Percentiles rank a stretch among this genome's conserved stretches.
Conservation (phyloP, 2,329 filamentous ascomycete species). For the Trichoderma hamatum region DNA sequence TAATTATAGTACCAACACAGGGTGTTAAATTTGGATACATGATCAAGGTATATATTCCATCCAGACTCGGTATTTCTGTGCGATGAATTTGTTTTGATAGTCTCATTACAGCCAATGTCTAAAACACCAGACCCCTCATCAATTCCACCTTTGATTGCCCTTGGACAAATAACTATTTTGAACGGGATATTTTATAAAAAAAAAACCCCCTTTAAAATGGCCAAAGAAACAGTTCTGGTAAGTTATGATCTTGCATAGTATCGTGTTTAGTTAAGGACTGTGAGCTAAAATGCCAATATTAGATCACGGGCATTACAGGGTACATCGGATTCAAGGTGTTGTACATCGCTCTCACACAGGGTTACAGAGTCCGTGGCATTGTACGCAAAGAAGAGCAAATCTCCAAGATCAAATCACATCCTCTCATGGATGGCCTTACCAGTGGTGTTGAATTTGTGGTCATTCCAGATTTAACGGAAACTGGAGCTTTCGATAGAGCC, state of each 20-base stretch:
- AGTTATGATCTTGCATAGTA: neutral
- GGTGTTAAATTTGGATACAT: neutral
- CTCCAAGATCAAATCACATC: neutral
- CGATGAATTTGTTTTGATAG: neutral
- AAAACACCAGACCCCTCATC: neutral
- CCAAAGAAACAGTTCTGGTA: neutral
- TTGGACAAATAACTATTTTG: neutral
- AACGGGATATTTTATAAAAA: neutral
- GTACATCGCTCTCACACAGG: constrained; percentile 13
- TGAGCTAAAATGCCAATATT: neutral
- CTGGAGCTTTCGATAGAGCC: neutral
- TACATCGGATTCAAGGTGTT: constrained; percentile 22
- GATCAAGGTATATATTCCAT: neutral
- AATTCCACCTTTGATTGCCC: neutral
- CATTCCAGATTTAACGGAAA: constrained; percentile 23
- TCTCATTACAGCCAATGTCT: neutral
- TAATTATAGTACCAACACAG: no score
- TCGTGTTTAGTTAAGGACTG: neutral
- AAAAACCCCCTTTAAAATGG: neutral
- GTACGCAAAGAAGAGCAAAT: constrained; percentile 23
- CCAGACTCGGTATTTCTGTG: no score
- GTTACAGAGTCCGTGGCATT: constrained; percentile 21
- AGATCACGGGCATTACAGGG: constrained; percentile 39
- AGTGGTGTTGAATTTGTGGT: constrained; percentile 19
- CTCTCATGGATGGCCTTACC: neutral